Evolutionary conservation across 768 basidiomycete genomes (phyloP), one percentile per base, ranked within the genome.

Genomic region (Suillus subluteus): DNA sequence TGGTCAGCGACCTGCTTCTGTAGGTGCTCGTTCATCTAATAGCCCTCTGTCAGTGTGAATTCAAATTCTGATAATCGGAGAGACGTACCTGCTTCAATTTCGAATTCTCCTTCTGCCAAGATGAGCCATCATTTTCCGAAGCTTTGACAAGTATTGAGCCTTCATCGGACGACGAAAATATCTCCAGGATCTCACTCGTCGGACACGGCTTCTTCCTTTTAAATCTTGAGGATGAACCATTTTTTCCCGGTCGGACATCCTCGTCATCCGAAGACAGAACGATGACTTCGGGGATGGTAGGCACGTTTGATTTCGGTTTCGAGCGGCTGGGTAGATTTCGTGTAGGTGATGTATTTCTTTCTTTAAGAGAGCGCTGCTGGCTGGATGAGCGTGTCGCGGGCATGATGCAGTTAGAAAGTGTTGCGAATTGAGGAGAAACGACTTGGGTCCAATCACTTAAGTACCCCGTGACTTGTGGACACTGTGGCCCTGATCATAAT

Each of bases 131-230:
- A 37, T 73, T 73, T 68, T 54, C 50, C 43, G 59, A 50, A n/a
- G 52, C 50, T 0, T 52, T 68, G 66, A 58, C 63, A 66, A n/a
- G 43, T 26, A 67, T 30, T 32, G 52, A 58, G 15, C 18, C 56
- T 5, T 86, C 87, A 18, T 88, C 87, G 35, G 85, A 85, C n/a
- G 86, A 86, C n/a, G 86, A 86, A 1, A 84, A 85, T 64, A 88
- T 84, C 72, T 88, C 87, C 61, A 88, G 83, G 23, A 87, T 75
- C 23, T 87, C 85, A 5, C 67, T 69, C 41, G 66, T 66, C 65
- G 62, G 70, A 67, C 52, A 65, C 23, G 55, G 62, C 52, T 64
- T 74, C 46, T 38, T 69, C 1, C 1, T 40, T 30, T 67, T n/a
- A 1, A 68, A 46, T 41, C 63, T 71, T 58, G 71, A 75, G 9